Evolutionary conservation across 2,329 filamentous ascomycete species (phyloP).

Genomic region (Monilinia polystroma): DNA sequence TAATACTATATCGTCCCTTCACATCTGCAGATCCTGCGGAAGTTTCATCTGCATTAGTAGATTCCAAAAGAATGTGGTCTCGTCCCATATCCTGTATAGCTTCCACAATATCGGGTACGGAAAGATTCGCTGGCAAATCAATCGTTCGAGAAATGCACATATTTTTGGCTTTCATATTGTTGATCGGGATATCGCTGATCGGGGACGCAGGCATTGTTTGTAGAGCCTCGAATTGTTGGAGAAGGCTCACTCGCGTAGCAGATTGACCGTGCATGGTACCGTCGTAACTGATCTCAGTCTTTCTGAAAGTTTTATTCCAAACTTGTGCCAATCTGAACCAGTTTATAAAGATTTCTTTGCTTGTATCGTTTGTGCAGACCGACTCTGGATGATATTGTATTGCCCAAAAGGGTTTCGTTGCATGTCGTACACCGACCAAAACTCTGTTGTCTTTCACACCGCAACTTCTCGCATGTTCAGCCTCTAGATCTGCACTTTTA

Average conservation of each 20-base stretch:
- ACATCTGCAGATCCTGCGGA: constrained; percentile 49
- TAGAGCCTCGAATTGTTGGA: constrained; percentile 29
- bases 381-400: constrained; percentile 73
- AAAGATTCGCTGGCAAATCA: constrained; percentile 47
- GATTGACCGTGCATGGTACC: constrained; percentile 29
- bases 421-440: constrained; percentile 61
- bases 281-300: constrained; percentile 18
- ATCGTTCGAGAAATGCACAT: constrained; percentile 47
- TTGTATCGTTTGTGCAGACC: constrained; percentile 60
- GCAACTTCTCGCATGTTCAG: constrained; percentile 31
- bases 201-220: constrained; percentile 20
- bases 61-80: constrained; percentile 59
- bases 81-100: constrained; percentile 33
- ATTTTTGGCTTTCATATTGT: constrained; percentile 29
- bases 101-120: constrained; percentile 57
- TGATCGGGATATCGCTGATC: constrained; percentile 9
- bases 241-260: constrained; percentile 35
- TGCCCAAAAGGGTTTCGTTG: constrained; percentile 61
- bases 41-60: constrained; percentile 53
- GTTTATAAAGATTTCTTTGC: constrained; percentile 54
- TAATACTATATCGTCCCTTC: constrained; percentile 68
- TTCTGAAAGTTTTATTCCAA: constrained; percentile 45
- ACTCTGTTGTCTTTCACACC: constrained; percentile 43
- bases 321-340: constrained; percentile 58
- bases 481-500: constrained; percentile 31